Percentiles rank a stretch among this genome's conserved stretches.
Conservation (phyloP, 73 alveolate genomes). For the Tetrahymena elliotti region DNA sequence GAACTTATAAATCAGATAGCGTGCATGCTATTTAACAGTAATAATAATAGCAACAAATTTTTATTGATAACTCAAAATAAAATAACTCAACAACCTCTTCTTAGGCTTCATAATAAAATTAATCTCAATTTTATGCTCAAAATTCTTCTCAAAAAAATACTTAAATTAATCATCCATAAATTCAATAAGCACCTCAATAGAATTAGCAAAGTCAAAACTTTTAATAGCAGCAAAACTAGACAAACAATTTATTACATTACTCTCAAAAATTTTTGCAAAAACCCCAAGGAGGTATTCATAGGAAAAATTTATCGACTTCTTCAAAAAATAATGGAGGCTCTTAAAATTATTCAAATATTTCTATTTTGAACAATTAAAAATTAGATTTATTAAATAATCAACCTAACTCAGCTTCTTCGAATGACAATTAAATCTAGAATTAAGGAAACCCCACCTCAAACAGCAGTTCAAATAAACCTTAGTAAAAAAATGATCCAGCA, state of each 20-base stretch:
- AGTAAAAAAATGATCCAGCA: neutral
- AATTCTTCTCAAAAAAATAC: neutral
- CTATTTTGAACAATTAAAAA: neutral
- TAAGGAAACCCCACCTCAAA: neutral
- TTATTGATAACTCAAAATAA: neutral
- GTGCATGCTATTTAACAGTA: neutral
- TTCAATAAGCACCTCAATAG: neutral
- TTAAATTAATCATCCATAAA: neutral
- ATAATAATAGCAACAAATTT: neutral
- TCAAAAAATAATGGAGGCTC: neutral
- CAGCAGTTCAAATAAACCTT: neutral
- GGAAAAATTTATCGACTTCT: neutral
- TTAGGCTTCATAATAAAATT: neutral
- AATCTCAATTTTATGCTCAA: neutral
- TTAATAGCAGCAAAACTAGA: neutral
- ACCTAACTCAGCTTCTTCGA: neutral
- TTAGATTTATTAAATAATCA: neutral
- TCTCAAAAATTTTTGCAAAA: neutral
- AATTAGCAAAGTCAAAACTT: neutral
- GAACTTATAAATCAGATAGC: neutral
- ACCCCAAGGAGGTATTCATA: neutral
- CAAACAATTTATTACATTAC: neutral
- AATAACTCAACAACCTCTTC: neutral
- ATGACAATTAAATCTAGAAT: neutral
- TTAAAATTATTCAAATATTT: neutral